Evolutionary conservation across 2,329 filamentous ascomycete genomes (phyloP).

Genomic region (Apiospora phragmitis): DNA sequence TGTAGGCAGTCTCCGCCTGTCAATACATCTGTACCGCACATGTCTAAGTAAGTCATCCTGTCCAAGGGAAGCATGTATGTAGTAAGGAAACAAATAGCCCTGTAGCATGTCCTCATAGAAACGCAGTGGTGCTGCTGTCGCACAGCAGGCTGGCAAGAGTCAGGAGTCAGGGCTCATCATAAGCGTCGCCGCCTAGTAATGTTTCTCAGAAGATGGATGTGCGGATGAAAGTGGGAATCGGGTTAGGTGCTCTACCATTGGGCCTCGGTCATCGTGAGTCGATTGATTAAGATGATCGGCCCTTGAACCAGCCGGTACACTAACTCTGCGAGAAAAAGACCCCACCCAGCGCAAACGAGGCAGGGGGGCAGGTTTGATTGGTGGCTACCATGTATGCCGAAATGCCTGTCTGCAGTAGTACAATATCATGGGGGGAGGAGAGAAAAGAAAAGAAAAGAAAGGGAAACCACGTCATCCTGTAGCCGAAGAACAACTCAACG

Average conservation of each 20-base stretch:
- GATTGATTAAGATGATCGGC: background rate
- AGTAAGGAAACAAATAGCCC: background rate
- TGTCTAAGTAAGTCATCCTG: background rate
- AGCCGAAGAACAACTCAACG: background rate
- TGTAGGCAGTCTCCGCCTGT: background rate
- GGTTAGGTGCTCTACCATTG: background rate
- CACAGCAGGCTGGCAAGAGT: background rate
- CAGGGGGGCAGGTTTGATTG: background rate
- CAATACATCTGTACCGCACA: background rate
- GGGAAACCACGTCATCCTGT: background rate
- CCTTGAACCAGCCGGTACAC: background rate
- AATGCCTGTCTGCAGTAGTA: background rate
- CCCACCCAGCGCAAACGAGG: background rate
- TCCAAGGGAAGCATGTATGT: background rate
- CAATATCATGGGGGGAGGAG: background rate
- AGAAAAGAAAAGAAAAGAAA: background rate
- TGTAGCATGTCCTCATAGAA: background rate
- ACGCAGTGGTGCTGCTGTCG: background rate
- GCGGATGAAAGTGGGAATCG: background rate
- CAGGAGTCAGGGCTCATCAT: too few relatives aligned
- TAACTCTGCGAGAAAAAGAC: background rate
- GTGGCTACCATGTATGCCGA: background rate
- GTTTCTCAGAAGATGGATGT: too few relatives aligned
- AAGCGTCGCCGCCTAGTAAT: too few relatives aligned
- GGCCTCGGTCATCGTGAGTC: background rate